Evolutionary conservation across 805 yeast species (phyloP).

Genomic region (Candida bentonensis): DNA sequence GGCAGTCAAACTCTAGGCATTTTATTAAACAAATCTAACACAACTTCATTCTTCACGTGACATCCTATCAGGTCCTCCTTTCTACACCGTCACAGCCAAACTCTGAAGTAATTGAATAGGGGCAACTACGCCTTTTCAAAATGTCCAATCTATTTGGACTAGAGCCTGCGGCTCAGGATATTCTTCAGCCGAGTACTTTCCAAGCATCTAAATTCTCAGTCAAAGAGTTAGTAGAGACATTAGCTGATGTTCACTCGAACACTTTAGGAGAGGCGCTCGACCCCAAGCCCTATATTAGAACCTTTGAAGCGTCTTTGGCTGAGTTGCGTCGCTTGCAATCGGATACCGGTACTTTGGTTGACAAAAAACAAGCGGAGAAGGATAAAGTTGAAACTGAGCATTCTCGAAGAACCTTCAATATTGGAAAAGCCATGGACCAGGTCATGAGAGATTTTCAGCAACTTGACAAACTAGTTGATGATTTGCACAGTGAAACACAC

Average conservation of each 20-base stretch:
- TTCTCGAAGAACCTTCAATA: constrained; percentile 45
- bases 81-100: too few relatives aligned
- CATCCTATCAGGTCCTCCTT: too few relatives aligned
- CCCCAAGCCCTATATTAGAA: constrained; percentile 88
- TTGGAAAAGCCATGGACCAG: constrained; percentile 33
- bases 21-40: too few relatives aligned
- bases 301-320: constrained; percentile 73
- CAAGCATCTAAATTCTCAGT: constrained; percentile 36
- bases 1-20: too few relatives aligned
- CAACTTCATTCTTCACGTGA: too few relatives aligned
- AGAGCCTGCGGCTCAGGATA: constrained; percentile 20
- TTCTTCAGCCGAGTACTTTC: constrained; percentile 19
- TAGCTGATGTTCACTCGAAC: constrained; percentile 51
- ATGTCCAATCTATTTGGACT: constrained; percentile 12
- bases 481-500: constrained; percentile 18
- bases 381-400: constrained; percentile 51
- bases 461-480: constrained; percentile 19
- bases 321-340: constrained; percentile 51
- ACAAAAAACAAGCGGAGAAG: constrained; percentile 41
- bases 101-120: too few relatives aligned
- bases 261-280: constrained; percentile 34
- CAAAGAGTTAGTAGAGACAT: constrained; percentile 65
- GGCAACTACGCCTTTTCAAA: too few relatives aligned
- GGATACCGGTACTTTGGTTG: constrained; percentile 39
- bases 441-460: constrained; percentile 22